Base-by-base conservation (phyloP, 805 yeast genomes). In the Metschnikowia aberdeeniae region DNA sequence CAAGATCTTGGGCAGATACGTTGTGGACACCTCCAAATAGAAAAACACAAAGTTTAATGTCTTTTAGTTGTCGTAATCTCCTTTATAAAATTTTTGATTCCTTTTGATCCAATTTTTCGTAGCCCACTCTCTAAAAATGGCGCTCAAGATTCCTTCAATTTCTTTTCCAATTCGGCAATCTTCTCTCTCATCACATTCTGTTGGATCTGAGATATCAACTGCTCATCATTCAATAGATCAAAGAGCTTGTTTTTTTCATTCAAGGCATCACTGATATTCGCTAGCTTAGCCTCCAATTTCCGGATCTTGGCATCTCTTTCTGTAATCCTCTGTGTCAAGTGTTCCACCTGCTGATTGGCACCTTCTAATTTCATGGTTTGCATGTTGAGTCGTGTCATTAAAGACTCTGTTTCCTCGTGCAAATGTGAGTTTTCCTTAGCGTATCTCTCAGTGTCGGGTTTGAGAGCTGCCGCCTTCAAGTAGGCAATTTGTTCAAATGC, bases 171-270 rank as follows among this genome's bases (percentile, higher is more conserved):
- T 66, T 62, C 58, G 2, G 54, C 56, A 6, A 74, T 61, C 64
- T 67, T 56, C 2, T 61, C 64, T 13, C 54, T 62, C 43, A 77
- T 54, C 24, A 80, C 70, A 46, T 76, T 78, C 30, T 69, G 67
- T 56, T 84, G 89, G 34, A 87, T 80, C 54, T 76, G 77, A 29
- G 67, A 55, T 42, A 79, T 77, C 48, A 86, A 67, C 26, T 82
- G 67, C 55, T 86, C 93, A 56, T 87, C 90, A 47, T 82, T 83
- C 35, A 83, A 61, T 28, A 74, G 66, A 48, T 80, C 86, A 14
- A 81, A 73, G 4, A 82, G 73, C 52, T 75, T 75, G 42, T 80
- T 74, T 60, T 81, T 82, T 49, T 70, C 75, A n/a, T 51, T 50
- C 4, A 71, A 49, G 38, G 67, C 72, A 34, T 58, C 46, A 6